Percentiles rank a stretch among this genome's conserved stretches.
Evolutionary conservation across 2,329 filamentous ascomycete species (phyloP).

Genomic region (Ceratocystis diversiconidia): DNA sequence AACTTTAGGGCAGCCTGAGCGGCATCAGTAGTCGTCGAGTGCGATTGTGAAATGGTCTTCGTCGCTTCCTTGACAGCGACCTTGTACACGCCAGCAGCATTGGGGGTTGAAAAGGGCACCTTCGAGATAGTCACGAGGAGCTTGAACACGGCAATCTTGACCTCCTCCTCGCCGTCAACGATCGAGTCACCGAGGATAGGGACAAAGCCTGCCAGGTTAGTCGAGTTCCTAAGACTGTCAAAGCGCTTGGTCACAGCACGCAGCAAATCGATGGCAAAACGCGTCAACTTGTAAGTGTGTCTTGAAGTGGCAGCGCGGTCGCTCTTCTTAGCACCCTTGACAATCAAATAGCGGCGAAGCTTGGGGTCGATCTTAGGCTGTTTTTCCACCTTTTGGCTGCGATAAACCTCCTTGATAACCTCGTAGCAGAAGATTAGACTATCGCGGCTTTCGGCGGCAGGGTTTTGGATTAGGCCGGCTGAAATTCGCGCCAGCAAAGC

Average conservation of each 20-base stretch:
- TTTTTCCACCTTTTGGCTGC: conserved; percentile 38
- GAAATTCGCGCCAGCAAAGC: conserved; percentile 73
- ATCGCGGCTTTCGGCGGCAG: conserved; percentile 62
- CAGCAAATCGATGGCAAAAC: conserved; percentile 78
- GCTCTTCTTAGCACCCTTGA: conserved; percentile 62
- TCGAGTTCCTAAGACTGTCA: conserved; percentile 60
- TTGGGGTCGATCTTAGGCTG: conserved; percentile 45
- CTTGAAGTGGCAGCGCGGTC: conserved; percentile 59
- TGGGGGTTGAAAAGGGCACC: conserved; percentile 61
- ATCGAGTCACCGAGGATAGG: conserved; percentile 80
- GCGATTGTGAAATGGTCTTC: conserved; percentile 61
- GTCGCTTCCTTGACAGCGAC: conserved; percentile 78
- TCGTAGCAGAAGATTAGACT: conserved; percentile 92
- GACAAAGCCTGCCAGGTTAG: conserved; percentile 72
- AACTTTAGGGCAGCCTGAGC: conserved; percentile 82
- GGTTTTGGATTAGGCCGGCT: conserved; percentile 69
- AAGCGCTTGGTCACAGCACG: conserved; percentile 77
- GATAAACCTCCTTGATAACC: conserved; percentile 75
- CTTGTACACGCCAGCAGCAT: conserved; percentile 48
- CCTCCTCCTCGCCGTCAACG: conserved; percentile 74
- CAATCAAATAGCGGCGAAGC: conserved; percentile 62
- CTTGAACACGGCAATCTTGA: conserved; percentile 76
- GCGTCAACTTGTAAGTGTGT: conserved; percentile 73
- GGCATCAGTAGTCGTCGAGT: conserved; percentile 67
- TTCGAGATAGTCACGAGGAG: conserved; percentile 75